Evolutionary conservation across 495 filamentous ascomycete species (phyloP), one percentile per base, ranked within the genome.

Genomic region (Daldinia decipiens): DNA sequence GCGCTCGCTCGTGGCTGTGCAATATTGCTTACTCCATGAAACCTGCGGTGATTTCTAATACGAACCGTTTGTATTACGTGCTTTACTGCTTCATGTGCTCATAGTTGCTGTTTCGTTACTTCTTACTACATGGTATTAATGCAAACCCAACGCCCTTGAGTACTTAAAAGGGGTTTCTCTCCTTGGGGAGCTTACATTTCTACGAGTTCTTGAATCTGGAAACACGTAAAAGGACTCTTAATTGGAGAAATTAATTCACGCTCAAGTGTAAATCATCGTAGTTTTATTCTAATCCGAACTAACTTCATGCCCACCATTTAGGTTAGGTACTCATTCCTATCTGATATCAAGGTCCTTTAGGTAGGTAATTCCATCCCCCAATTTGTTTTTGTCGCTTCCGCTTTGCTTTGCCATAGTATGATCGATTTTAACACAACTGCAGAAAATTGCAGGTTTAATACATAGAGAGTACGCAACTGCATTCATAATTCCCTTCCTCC

Each of bases 1-100:
- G 27, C 24, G 12, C 27, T 17, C 7, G 13, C 12, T 29, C n/a
- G 27, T 17, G 24, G 12, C 26, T n/a, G 24, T 31, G 50, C 1
- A 53, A 31, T 31, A 53, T 53, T 53, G 26, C 27, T 53, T 53
- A 26, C 27, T 15, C 15, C 13, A 53, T 31, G 50, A 53, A 31
- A 3, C 24, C 27, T n/a, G 27, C 50, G 50, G 31, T 53, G 27
- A 52, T 15, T 53, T 31, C 5, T 31, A 27, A 53, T 53, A 53
- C 12, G 26, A 31, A n/a, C 27, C 26, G 26, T 53, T 53, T 53
- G 15, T 15, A 31, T 53, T 31, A 53, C 13, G 27, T 53, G 12
- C 5, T 53, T 31, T 53, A 24, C 21, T 53, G 31, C 15, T 53
- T 53, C 26, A 13, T 31, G 50, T 53, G 24, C 27, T 31, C 12